Evolutionary conservation across 2,329 filamentous ascomycete species (phyloP), one percentile per base, ranked within the genome.

Genomic region (Fusarium sp.): DNA sequence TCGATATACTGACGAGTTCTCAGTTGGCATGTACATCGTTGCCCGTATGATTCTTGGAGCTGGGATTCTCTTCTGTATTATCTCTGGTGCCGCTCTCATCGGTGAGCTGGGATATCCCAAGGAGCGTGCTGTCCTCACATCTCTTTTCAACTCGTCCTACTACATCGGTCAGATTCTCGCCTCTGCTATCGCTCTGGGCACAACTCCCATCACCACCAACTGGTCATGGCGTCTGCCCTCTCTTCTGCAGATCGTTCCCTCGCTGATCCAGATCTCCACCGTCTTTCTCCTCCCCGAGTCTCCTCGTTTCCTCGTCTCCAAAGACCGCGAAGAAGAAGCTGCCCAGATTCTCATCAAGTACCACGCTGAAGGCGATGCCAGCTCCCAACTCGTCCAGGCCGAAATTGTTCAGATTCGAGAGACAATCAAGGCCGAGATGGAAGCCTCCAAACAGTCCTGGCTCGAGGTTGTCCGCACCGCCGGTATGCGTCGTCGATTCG

Each of bases 91-190:
- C 3, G 85, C 87, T 39, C 80, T 91, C 56, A 88, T 91, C 35
- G 89, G 88, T 80, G 90, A 91, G 77, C 81, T 91, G 32, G 88
- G 85, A 3, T 87, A 91, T 75, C 89, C 89, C 6, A 90, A 89
- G 77, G 89, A 91, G 79, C 87, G 90, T 69, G 84, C 89, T 1
- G 83, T 88, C n/a, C 74, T 91, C 60, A 77, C 75, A 6, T 77
- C 75, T 2, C 66, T 77, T 3, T 77, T 77, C 48, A 77, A 77
- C 75, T 86, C 88, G 3, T 88, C 86, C 4, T 89, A 88, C 78
- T 90, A 88, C 69, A 81, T 90, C 66, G 88, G 88, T 36, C 81
- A 84, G 39, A 89, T 90, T 50, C 74, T 83, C 5, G 85, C 87
- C 0, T 85, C 87, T 3, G 84, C 82, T 28, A 85, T 88, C 30